Evolutionary conservation across 2,329 filamentous ascomycete genomes (phyloP), one percentile per base, ranked within the genome.

Genomic region (Pestalotiopsis sp.): DNA sequence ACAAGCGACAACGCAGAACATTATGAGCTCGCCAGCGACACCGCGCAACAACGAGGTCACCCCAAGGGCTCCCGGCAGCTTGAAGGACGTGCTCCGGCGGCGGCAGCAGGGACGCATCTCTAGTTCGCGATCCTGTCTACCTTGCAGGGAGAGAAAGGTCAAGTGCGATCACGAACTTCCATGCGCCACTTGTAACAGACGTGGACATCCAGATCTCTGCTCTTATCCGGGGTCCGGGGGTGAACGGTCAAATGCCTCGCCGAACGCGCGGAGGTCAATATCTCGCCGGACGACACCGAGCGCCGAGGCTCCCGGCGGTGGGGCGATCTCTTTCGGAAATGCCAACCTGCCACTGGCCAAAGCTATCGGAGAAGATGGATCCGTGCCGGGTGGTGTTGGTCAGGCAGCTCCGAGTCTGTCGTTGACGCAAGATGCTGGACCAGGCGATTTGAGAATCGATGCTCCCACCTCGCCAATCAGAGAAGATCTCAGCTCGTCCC

Each of bases 141-240:
- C 59, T 36, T 62, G 59, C 36, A 27, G 59, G 25, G 59, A 62
- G 59, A 41, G 59, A 7, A 62, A 62, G 27, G 59, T 62, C 27
- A 62, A 62, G 20, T 62, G 59, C 36, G 31, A 62, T n/a, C 59
- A 62, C 5, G 13, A 62, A 40, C 20, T 62, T 17, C 59, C 59
- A 7, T 62, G 59, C 20, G 31, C 27, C 11, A 62, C 59, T 36
- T 62, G 59, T 36, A 40, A 2, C 59, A 62, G 23, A 20, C 59
- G 59, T 12, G 59, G 59, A 3, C 59, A 62, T 40, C 17, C 59
- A 2, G 59, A 62, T n/a, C 59, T 62, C 7, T 62, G 59, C 38
- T 62, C 27, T 40, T 62, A 62, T 23, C 59, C 31, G 17, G 12
- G 11, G 1, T 1, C 56, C 4, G 5, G 59, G 4, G 3, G 4